Base-by-base conservation (phyloP, 495 filamentous ascomycete genomes). In the Pyrenula massariospora region DNA sequence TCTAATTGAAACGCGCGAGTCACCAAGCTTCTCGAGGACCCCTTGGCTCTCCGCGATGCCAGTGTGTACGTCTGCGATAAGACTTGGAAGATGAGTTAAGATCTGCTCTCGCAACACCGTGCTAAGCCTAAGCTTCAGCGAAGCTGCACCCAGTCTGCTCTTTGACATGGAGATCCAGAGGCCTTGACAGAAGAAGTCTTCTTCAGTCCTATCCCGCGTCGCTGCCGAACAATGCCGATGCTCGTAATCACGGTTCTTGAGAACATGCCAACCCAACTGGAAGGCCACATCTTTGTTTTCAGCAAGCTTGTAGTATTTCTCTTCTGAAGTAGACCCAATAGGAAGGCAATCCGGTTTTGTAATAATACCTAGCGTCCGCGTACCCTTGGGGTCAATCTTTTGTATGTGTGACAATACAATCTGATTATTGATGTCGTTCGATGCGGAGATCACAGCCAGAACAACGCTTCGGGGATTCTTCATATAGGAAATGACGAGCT, bases 191-290 rank as follows among this genome's bases (percentile, higher is more conserved):
- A 75, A 73, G 54, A 75, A 73, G 0, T 56, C 57, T 2, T 52
- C 68, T 47, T 73, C 71, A 22, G 52, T 22, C 1, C 49, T 48
- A 54, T 73, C 70, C 50, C 68, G 56, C 2, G 54, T 63, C n/a
- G 68, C 55, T 21, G 67, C 58, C 0, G 65, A 60, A 2, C 62
- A 22, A 0, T 62, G 50, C 1, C 58, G 24, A 48, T 79, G 74
- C 10, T 75, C 65, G 55, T 77, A 79, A 3, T 63, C 63, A 1
- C 79, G 72, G 59, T 88, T 88, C 8, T 78, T 78, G 22, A 91
- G 64, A 2, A 84, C 77, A 65, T 88, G 83, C 84, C 84, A 89
- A 2, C 84, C 86, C 2, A 88, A 76, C 22, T 76, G 69, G 52
- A 91, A 79, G 20, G 61, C 65, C 15, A 84, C 68, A 53, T 89